Base-by-base conservation (phyloP, 208 protist genomes). In the Crithidia sp. region DNA sequence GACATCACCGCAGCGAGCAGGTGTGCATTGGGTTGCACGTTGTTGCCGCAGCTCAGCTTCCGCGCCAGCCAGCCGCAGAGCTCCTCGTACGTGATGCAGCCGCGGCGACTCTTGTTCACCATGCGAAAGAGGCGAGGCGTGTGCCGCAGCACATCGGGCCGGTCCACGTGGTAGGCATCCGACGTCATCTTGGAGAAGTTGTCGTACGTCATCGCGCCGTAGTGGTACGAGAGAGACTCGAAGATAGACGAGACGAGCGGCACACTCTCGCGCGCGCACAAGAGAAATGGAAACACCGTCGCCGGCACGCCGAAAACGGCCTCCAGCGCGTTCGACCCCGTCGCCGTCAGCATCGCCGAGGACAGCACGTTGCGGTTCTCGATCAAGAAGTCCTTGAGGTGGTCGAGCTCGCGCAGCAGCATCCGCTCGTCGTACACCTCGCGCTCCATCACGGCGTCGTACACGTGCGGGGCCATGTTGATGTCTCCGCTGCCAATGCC, bases 21-120 rank as follows among this genome's bases (percentile, higher is more conserved):
- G 49, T 93, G 92, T 50, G 81, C 81, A 57, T 96, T 85, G 0
- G 92, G 92, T 14, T 82, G 76, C 16, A 82, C 36, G 41, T 87
- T 87, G 64, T 77, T 81, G 40, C 89, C 88, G 55, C 84, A 90
- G 62, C 88, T 94, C 8, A 96, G 79, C 75, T 94, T 93, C 10
- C 88, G 85, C 13, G 89, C 92, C 72, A 96, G 78, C 89, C 90
- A 96, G 7, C 82, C 71, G 63, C 92, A 96, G 16, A 96, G 70
- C 75, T 96, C 92, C 71, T 96, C 92, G 68, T 89, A 95, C 16
- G 79, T 90, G 67, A 96, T 91, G 65, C 83, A 84, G 17, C 89
- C 92, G 10, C 82, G 82, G 2, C 89, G 86, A 10, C 82, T 87
- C 56, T 83, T 83, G 86, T 96, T 92, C 17, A 96, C 71, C 63